Percentiles rank a stretch among this genome's conserved stretches.
These are phyloP conservation scores for Tripterygium wilfordii DNA, from an alignment of 177 flowering plant genomes.

Conservation along the genomic window DNA sequence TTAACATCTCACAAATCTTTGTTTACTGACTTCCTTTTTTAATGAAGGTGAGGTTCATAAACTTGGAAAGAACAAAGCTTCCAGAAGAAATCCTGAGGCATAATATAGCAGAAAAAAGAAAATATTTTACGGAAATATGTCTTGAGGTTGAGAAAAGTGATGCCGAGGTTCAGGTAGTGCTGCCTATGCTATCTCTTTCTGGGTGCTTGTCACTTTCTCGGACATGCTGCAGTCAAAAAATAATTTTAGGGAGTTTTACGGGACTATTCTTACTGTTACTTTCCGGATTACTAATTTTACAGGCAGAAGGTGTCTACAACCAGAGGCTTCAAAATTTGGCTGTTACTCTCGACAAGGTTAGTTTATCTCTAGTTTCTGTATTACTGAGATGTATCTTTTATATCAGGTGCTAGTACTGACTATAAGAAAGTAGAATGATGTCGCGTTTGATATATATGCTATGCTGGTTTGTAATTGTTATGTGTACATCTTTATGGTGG, in stretches of 20 bases:
- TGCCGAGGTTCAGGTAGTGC: conserved; percentile 87
- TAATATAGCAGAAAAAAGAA: conserved; percentile 90
- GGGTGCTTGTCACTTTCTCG: too few relatives aligned
- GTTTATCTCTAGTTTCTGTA: too few relatives aligned
- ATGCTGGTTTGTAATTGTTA: too few relatives aligned
- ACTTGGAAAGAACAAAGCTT: conserved; percentile 88
- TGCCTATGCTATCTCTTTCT: conserved; percentile 1
- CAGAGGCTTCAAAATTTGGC: conserved; percentile 99
- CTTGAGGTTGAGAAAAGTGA: conserved; percentile 84
- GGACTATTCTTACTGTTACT: conserved; percentile 2
- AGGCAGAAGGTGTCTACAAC: conserved; percentile 99
- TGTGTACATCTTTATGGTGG: too few relatives aligned
- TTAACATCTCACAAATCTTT: not conserved
- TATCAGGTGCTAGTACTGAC: too few relatives aligned
- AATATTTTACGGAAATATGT: conserved; percentile 68
- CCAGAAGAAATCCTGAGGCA: conserved; percentile 84
- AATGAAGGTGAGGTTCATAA: conserved; percentile 87
- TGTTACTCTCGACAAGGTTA: conserved; percentile 93
- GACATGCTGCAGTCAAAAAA: too few relatives aligned
- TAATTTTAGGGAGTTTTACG: too few relatives aligned
- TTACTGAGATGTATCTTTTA: too few relatives aligned
- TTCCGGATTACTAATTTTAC: conserved; percentile 9
- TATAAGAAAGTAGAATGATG: too few relatives aligned
- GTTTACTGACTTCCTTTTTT: conserved; percentile 4
- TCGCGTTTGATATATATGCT: too few relatives aligned